A percentile compares a stretch with the other conserved stretches of the same genome.
Conservation (phyloP, 345 rosid species). For the Kernera saxatilis region DNA sequence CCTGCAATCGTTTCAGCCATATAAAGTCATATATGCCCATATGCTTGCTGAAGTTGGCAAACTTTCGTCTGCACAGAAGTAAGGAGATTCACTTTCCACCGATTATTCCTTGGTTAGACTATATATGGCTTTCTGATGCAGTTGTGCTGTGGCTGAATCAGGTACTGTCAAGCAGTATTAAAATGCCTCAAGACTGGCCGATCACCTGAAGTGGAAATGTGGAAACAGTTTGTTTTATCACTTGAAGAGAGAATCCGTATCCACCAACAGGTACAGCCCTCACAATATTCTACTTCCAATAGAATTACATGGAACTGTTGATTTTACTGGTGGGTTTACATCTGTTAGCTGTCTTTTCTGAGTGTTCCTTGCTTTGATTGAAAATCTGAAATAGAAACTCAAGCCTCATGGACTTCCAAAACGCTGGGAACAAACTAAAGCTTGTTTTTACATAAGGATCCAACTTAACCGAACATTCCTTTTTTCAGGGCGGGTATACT, state of each 20-base stretch:
- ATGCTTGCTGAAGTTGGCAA: constrained; percentile 98
- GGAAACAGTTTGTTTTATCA: constrained; percentile 45
- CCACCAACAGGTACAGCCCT: constrained; percentile 54
- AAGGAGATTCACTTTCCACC: constrained; percentile 34
- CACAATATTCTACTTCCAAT: neutral
- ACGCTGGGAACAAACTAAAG: neutral
- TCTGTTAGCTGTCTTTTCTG: neutral
- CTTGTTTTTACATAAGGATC: neutral
- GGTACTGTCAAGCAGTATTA: constrained; percentile 70
- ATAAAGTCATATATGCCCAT: constrained; percentile 89
- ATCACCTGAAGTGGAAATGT: constrained; percentile 52
- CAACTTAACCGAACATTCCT: constrained; percentile 3
- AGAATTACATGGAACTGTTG: neutral
- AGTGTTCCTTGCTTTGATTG: neutral
- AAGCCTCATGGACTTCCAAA: neutral
- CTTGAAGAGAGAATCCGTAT: constrained; percentile 67
- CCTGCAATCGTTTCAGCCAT: constrained; percentile 89
- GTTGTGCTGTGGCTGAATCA: constrained; percentile 16
- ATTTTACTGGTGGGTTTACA: neutral
- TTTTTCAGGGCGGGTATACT: constrained; percentile 56
- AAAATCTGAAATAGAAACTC: constrained; percentile 1
- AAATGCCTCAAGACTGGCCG: constrained; percentile 62
- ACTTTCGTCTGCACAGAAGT: constrained; percentile 89
- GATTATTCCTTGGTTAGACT: constrained; percentile 11
- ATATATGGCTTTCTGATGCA: constrained; percentile 26